Evolutionary conservation across 768 basidiomycete species (phyloP).

Genomic region (Amanita inopinata): DNA sequence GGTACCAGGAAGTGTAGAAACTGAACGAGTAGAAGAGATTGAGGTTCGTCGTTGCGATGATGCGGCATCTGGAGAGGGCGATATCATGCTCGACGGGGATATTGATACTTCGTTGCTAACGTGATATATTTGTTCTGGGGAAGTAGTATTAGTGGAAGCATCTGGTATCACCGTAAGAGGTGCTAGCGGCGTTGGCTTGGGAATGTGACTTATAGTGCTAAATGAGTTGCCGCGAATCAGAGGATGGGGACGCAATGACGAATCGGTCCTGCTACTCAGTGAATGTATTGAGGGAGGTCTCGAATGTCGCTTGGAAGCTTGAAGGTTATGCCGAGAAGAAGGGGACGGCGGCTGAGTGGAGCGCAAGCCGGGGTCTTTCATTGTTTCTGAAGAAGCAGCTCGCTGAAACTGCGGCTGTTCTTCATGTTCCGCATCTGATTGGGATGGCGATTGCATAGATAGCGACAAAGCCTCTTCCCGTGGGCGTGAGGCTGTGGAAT

Average conservation of each 20-base stretch:
- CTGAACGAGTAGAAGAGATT: slow-evolving; percentile 38
- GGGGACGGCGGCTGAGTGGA: slow-evolving; percentile 12
- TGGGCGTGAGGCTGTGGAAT: not conserved
- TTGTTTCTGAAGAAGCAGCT: slow-evolving; percentile 4
- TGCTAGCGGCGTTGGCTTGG: slow-evolving; percentile 43
- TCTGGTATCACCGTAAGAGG: slow-evolving; percentile 55
- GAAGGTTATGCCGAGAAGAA: slow-evolving; percentile 20
- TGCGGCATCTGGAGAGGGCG: slow-evolving; percentile 19
- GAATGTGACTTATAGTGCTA: slow-evolving; percentile 34
- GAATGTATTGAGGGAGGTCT: slow-evolving; percentile 62
- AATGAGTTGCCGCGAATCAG: slow-evolving; percentile 68
- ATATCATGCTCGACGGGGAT: slow-evolving; percentile 25
- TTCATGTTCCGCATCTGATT: slow-evolving; percentile 5
- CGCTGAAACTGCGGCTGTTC: not conserved
- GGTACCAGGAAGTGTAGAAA: slow-evolving; percentile 41
- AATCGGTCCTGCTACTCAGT: slow-evolving; percentile 24
- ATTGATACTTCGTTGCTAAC: slow-evolving; percentile 18
- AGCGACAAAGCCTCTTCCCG: not conserved
- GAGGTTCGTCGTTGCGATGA: slow-evolving; percentile 25
- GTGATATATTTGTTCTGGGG: slow-evolving; percentile 18
- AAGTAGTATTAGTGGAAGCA: slow-evolving; percentile 33
- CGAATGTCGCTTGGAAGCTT: slow-evolving; percentile 30
- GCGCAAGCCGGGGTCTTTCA: not conserved
- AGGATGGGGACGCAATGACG: slow-evolving; percentile 57
- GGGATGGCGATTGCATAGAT: not conserved